Base-by-base conservation (phyloP, 2,329 filamentous ascomycete species). In the Karstenula rhodostoma region DNA sequence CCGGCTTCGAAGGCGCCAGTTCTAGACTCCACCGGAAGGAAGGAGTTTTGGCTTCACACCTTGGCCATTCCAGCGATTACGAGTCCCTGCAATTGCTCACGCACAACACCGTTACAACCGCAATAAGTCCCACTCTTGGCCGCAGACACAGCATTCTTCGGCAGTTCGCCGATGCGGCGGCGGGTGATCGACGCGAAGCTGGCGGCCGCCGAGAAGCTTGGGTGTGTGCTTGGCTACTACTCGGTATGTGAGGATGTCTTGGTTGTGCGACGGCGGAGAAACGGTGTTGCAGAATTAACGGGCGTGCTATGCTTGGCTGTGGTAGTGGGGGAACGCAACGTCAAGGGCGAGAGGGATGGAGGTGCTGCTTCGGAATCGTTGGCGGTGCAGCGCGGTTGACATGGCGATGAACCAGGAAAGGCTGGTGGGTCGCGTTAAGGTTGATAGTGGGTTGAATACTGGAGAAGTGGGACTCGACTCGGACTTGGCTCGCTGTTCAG, bases 221-320 rank as follows among this genome's bases (percentile, higher is more conserved):
- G 57, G 19, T 6, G 29, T 40, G 9, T 40, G 32, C 58, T 60
- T 60, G 58, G 58, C 58, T 57, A 49, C 29, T 52, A 52, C 49
- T 42, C 40, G 43, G 25, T 54, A 37, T 47, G 58, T 46, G 19
- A 54, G 17, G 17, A 15, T 27, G 29, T 47, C 58, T 60, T 60
- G 58, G 58, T 50, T 55, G 44, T 55, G 57, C 25, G 22, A 50
- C 43, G 43, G 40, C 50, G 29, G 32, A 58, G 46, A 58, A 61
- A 60, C 54, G 57, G 61, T 49, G 52, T 43, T 60, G 62, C 54
- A 60, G 53, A 27, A 47, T 57, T 52, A 50, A 46, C 22, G 48
- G 25, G 35, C 17, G 48, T 43, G 53, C 17, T 51, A 57, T 54
- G 57, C 62, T 65, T 65, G 62, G 62, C 58, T 57, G 60, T 61